Evolutionary conservation across 1,139 yeast genomes (phyloP).

Genomic region (Pichia terricola): DNA sequence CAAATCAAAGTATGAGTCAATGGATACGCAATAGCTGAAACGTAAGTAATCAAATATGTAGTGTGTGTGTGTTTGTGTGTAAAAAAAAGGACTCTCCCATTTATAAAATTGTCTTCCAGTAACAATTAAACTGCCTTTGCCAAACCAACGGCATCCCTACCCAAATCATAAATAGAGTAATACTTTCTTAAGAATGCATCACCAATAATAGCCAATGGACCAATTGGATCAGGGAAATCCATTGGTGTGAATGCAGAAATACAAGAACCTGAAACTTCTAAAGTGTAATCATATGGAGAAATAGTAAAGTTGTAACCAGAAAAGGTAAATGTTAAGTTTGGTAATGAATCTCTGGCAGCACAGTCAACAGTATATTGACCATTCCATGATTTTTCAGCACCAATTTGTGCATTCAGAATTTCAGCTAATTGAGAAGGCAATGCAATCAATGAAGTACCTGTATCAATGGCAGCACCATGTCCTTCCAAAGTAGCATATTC

Average conservation of each 20-base stretch:
- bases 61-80: neutral
- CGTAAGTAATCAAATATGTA: no score
- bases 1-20: no score
- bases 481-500: constrained; percentile 74
- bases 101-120: neutral
- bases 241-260: constrained; percentile 92
- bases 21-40: no score
- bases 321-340: constrained; percentile 83
- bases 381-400: constrained; percentile 94
- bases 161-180: constrained; percentile 88
- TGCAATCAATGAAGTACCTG: constrained; percentile 94
- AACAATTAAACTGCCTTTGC: constrained; percentile 41
- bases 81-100: neutral
- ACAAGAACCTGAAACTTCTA: constrained; percentile 91
- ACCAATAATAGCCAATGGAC: constrained; percentile 92
- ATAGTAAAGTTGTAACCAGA: constrained; percentile 87
- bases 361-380: constrained; percentile 95
- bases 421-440: constrained; percentile 93
- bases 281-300: constrained; percentile 78
- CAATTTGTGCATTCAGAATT: constrained; percentile 87
- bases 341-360: constrained; percentile 68
- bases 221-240: constrained; percentile 96
- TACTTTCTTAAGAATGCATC: constrained; percentile 94
- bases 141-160: constrained; percentile 86
- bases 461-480: constrained; percentile 96